Evolutionary conservation across 2,329 filamentous ascomycete genomes (phyloP).

Genomic region (Monilinia fructigena): DNA sequence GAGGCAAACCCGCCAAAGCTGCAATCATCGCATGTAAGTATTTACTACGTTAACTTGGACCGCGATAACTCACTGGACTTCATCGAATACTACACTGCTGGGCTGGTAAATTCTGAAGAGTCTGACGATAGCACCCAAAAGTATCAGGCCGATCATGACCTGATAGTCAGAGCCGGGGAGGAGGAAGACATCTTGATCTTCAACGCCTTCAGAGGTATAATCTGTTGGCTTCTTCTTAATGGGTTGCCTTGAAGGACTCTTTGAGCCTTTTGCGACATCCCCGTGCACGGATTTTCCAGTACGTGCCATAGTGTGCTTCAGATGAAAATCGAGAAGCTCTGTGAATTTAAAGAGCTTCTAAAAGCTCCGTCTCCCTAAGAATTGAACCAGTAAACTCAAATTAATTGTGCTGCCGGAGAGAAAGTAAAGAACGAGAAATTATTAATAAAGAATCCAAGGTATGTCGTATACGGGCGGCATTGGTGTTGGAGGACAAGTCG

Average conservation of each 20-base stretch:
- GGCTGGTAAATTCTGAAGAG: slow-evolving; percentile 96
- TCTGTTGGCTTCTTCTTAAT: slow-evolving; percentile 44
- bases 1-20: slow-evolving; percentile 97
- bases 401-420: slow-evolving; percentile 29
- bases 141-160: slow-evolving; percentile 67
- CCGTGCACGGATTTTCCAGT: slow-evolving; percentile 30
- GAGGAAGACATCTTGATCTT: slow-evolving; percentile 88
- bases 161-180: slow-evolving; percentile 83
- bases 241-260: slow-evolving; percentile 25
- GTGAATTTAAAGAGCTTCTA: slow-evolving; percentile 27
- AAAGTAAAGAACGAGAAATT: slow-evolving; percentile 35
- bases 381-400: slow-evolving; percentile 25
- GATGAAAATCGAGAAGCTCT: slow-evolving; percentile 28
- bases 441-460: slow-evolving; percentile 33
- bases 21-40: slow-evolving; percentile 29
- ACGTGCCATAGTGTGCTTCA: slow-evolving; percentile 33
- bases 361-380: slow-evolving; percentile 28
- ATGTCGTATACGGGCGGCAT: slow-evolving; percentile 20
- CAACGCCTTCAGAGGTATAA: slow-evolving; percentile 76
- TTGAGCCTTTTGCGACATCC: slow-evolving; percentile 26
- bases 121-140: slow-evolving; percentile 75
- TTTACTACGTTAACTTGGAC: slow-evolving; percentile 18
- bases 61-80: slow-evolving; percentile 83
- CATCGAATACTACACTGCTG: slow-evolving; percentile 95
- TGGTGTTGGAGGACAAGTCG: slow-evolving; percentile 27